phyloP scores from a whole-genome alignment of 768 basidiomycete genomes.

The Hortiboletus campestris region DNA sequence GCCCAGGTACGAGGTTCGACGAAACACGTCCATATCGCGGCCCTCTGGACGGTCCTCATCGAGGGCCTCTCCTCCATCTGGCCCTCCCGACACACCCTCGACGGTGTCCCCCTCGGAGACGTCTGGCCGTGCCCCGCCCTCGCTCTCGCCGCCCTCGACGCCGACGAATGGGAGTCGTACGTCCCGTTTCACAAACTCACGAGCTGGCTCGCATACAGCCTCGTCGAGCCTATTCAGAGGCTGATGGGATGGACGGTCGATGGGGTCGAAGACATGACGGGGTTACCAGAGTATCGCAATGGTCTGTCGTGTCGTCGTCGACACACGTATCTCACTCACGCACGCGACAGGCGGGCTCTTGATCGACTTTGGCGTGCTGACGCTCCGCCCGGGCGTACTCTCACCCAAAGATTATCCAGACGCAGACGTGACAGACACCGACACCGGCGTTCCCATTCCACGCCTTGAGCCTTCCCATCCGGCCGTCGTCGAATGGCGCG shows the following conservation, averaged over 20 bases:
- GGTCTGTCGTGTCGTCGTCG: slow-evolving; percentile 36
- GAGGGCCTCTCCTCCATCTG: slow-evolving; percentile 85
- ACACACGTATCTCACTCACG: background rate
- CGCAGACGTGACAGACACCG: too few relatives aligned
- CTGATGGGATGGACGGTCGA: slow-evolving; percentile 79
- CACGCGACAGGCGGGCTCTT: slow-evolving; percentile 71
- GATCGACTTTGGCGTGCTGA: slow-evolving; percentile 78
- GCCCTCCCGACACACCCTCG: slow-evolving; percentile 73
- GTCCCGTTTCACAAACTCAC: slow-evolving; percentile 97
- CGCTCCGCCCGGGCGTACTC: slow-evolving; percentile 49
- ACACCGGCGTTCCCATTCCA: too few relatives aligned
- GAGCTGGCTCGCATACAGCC: slow-evolving; percentile 89
- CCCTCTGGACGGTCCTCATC: slow-evolving; percentile 81
- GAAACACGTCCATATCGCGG: slow-evolving; percentile 62
- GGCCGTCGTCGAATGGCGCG: slow-evolving; percentile 94
- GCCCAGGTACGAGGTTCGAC: slow-evolving; percentile 42
- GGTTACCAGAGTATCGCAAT: slow-evolving; percentile 93
- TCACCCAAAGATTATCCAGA: slow-evolving; percentile 44
- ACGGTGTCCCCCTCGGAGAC: slow-evolving; percentile 77
- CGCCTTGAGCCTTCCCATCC: slow-evolving; percentile 75
- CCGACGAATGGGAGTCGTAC: slow-evolving; percentile 52
- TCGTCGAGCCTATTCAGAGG: slow-evolving; percentile 80
- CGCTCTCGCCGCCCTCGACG: slow-evolving; percentile 27
- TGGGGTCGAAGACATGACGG: slow-evolving; percentile 82
- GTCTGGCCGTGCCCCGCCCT: slow-evolving; percentile 85